Conservation (phyloP, 495 filamentous ascomycete species). For the Tuber microsphaerosporum region DNA sequence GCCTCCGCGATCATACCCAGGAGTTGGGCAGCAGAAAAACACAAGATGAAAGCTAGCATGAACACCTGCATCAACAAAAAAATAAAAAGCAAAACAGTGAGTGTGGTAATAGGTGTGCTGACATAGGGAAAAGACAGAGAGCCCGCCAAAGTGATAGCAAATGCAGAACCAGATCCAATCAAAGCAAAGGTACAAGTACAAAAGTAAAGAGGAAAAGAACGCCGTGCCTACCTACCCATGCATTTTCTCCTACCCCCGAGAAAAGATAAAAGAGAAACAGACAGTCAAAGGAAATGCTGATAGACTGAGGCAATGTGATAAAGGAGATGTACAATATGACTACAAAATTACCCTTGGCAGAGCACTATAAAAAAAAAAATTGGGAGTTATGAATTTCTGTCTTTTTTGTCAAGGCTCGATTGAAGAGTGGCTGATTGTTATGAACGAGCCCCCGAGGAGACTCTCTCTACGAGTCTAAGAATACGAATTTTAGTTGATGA, state of each 20-base stretch:
- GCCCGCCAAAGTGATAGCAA: conserved; percentile 11
- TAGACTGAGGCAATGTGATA: conserved; percentile 14
- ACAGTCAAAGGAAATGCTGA: conserved; percentile 5
- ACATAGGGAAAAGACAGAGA: conserved; percentile 25
- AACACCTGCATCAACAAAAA: conserved; percentile 11
- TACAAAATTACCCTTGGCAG: conserved; percentile 16
- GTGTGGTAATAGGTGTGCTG: conserved; percentile 27
- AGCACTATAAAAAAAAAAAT: conserved; percentile 8
- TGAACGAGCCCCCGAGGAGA: conserved; percentile 42
- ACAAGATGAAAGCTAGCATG: neutral
- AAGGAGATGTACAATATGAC: conserved; percentile 13
- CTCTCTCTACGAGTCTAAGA: conserved; percentile 61
- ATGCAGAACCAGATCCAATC: conserved; percentile 10
- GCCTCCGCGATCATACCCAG: neutral
- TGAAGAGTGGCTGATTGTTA: conserved; percentile 18
- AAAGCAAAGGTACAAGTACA: conserved; percentile 9
- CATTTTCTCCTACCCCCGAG: conserved; percentile 19
- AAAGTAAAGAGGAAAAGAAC: conserved; percentile 27
- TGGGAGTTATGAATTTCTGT: conserved; percentile 7
- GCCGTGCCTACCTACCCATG: conserved; percentile 25
- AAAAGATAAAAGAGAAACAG: conserved; percentile 9
- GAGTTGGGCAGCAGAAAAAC: neutral
- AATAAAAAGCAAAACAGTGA: conserved; percentile 16
- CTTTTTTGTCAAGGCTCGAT: neutral
- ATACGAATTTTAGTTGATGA: conserved; percentile 20